Evolutionary conservation across 768 basidiomycete species (phyloP), one percentile per base, ranked within the genome.

Genomic region (Tulasnella sp.): DNA sequence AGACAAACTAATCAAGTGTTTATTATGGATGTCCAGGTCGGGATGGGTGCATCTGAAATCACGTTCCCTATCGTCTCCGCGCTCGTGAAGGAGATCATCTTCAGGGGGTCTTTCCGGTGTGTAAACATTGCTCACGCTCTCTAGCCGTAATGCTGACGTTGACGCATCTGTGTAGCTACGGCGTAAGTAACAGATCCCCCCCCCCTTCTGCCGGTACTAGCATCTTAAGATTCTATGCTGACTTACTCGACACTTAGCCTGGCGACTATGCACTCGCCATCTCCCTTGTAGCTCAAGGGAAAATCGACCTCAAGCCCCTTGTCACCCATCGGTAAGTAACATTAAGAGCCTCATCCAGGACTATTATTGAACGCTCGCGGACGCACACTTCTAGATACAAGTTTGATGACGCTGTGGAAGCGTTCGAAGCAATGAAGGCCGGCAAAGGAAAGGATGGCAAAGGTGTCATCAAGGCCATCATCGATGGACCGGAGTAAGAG

Each of bases 71-170:
- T 94, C 66, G 78, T 80, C 52, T 72, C 77, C 49, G 72, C 92
- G 34, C 78, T 84, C 61, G 76, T 76, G 49, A 93, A 93, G 73
- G 89, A 96, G 72, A 72, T 96, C 19, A 79, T 74, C 58, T 75
- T 91, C 71, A 87, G 85, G 66, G 92, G 93, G 38, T 89, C 88
- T n/a, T 96, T 96, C 85, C 83, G 94, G 66, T 94, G 87, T 66
- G 86, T 49, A 1, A 83, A 26, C 15, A 82, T 88, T 70, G 60
- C 80, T 74, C 19, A 10, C 0, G 61, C 34, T 7, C 34, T 7
- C 5, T 44, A 3, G 55, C 47, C n/a, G n/a, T n/a, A n/a, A 45
- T 45, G 27, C 24, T 41, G 13, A 24, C 13, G 43, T 30, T 3
- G 5, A 30, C 19, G 23, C 51, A 15, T 32, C 58, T n/a, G 24